Conservation (phyloP, 2,329 filamentous ascomycete species). For the Penicillium glabrum region DNA sequence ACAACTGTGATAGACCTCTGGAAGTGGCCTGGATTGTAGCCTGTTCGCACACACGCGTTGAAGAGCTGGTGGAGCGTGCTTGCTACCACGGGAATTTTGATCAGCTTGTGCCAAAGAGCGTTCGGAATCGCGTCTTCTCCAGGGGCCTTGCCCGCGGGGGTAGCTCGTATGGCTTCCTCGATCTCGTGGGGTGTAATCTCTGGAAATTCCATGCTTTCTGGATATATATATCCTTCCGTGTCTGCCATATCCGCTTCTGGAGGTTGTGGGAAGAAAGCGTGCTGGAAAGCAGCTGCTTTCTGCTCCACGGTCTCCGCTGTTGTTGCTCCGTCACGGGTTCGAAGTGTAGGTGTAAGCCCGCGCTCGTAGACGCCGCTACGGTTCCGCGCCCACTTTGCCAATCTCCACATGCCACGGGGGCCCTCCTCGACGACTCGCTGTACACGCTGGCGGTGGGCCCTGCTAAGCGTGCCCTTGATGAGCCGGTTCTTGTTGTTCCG, state of each 20-base stretch:
- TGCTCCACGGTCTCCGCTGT: not conserved
- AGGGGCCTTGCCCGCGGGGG: not conserved
- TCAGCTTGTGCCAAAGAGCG: not conserved
- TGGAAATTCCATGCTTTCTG: not conserved
- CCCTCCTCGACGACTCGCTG: not conserved
- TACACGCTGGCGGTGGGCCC: not conserved
- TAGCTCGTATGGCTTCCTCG: not conserved
- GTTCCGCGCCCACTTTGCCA: not conserved
- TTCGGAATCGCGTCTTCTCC: not conserved
- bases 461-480: not conserved
- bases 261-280: not conserved
- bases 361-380: not conserved
- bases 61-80: not conserved
- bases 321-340: not conserved
- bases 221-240: not conserved
- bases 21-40: constrained; percentile 1
- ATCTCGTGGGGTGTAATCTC: not conserved
- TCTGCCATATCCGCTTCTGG: not conserved
- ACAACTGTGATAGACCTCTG: not conserved
- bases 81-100: not conserved
- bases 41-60: not conserved
- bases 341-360: not conserved
- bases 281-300: not conserved
- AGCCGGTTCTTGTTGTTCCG: not conserved
- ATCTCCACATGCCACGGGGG: not conserved